Conservation (phyloP, 768 basidiomycete genomes). For the Exsudoporus frostii region DNA sequence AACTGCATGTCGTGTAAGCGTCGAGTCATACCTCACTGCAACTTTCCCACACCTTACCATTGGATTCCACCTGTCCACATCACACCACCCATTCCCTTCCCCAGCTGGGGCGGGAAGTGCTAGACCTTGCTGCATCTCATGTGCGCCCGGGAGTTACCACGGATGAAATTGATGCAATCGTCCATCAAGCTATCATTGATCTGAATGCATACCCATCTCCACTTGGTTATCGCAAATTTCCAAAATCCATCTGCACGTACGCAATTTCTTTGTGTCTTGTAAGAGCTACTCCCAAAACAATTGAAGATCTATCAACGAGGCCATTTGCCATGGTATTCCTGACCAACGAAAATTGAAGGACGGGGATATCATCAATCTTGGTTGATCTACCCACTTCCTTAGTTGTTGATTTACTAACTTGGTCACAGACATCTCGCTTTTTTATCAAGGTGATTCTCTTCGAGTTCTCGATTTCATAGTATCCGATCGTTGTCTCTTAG, state of each 20-base stretch:
- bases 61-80: neutral
- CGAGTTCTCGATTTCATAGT: neutral
- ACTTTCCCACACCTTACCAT: neutral
- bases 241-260: constrained; percentile 96
- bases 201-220: constrained; percentile 93
- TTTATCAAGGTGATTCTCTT: constrained; percentile 59
- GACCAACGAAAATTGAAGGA: constrained; percentile 80
- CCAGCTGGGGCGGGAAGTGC: constrained; percentile 87
- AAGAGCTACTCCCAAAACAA: constrained; percentile 1
- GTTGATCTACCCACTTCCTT: constrained; percentile 36
- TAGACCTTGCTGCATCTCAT: constrained; percentile 85
- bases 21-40: neutral
- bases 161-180: constrained; percentile 90
- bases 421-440: constrained; percentile 69
- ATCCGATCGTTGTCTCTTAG: constrained; percentile 34
- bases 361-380: constrained; percentile 96
- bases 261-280: constrained; percentile 30
- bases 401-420: constrained; percentile 16
- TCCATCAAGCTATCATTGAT: constrained; percentile 89
- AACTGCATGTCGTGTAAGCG: constrained; percentile 74
- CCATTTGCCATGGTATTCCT: constrained; percentile 96
- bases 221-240: constrained; percentile 85
- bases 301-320: constrained; percentile 85
- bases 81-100: neutral
- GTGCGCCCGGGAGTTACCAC: constrained; percentile 92